phyloP scores from a whole-genome alignment of 495 filamentous ascomycete species.

The Clohesyomyces aquaticus region DNA sequence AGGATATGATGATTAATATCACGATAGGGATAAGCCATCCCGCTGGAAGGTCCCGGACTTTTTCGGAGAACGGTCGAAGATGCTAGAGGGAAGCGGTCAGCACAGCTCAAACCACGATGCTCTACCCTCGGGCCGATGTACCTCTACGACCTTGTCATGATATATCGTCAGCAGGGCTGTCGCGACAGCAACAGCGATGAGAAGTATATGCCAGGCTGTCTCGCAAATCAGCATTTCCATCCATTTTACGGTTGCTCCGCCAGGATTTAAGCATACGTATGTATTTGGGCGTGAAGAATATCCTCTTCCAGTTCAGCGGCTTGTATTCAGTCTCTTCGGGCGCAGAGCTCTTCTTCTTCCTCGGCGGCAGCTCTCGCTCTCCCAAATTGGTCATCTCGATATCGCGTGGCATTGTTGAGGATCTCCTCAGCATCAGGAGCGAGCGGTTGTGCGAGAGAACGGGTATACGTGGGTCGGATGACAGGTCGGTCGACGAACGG shows the following conservation, averaged over 20 bases:
- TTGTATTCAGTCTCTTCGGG: slow-evolving; percentile 28
- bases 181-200: slow-evolving; percentile 12
- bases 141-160: slow-evolving; percentile 27
- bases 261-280: slow-evolving; percentile 16
- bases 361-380: not conserved
- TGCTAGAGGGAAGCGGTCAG: slow-evolving; percentile 2
- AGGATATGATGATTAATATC: slow-evolving; percentile 30
- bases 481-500: no score
- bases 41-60: slow-evolving; percentile 28
- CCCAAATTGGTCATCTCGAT: slow-evolving; percentile 25
- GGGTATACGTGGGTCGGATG: no score
- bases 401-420: slow-evolving; percentile 18
- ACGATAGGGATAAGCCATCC: slow-evolving; percentile 33
- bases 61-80: slow-evolving; percentile 28
- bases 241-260: not conserved
- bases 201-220: slow-evolving; percentile 28
- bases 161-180: slow-evolving; percentile 18
- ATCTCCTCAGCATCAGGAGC: no score
- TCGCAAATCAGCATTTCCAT: not conserved
- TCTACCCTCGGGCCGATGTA: not conserved
- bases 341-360: slow-evolving; percentile 4
- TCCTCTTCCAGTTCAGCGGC: slow-evolving; percentile 31
- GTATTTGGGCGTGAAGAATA: slow-evolving; percentile 30
- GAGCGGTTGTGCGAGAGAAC: no score
- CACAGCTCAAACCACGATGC: not conserved